Conservation (phyloP, 202 grass and related monocot genomes). For the Zizania palustris region DNA sequence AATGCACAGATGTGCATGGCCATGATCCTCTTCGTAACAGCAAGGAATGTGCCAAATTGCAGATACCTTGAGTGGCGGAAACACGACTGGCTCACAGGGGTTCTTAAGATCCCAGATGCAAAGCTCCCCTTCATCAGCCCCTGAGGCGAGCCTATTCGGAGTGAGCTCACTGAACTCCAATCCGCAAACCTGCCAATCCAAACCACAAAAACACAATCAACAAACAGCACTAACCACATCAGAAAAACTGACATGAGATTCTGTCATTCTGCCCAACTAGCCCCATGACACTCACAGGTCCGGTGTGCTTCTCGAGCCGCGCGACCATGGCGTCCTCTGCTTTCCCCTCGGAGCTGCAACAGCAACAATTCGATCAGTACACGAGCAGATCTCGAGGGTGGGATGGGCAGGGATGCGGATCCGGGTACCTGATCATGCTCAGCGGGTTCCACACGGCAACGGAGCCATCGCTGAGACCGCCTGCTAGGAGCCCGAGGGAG, state of each 20-base stretch:
- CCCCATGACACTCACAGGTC: constrained; percentile 57
- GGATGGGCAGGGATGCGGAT: constrained; percentile 29
- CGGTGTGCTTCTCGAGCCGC: constrained; percentile 84
- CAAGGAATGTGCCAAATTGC: not conserved
- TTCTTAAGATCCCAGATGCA: constrained; percentile 97
- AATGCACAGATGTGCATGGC: not conserved
- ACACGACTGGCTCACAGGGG: constrained; percentile 65
- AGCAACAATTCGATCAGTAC: constrained; percentile 36
- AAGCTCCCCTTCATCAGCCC: constrained; percentile 87
- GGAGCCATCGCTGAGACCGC: constrained; percentile 81
- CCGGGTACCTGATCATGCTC: constrained; percentile 78
- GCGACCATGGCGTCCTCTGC: constrained; percentile 69
- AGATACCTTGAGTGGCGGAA: constrained; percentile 78
- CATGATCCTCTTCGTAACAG: not conserved
- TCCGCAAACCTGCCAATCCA: constrained; percentile 68
- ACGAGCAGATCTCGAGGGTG: constrained; percentile 37
- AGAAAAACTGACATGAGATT: constrained; percentile 24
- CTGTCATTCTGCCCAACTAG: constrained; percentile 17
- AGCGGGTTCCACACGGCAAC: constrained; percentile 90
- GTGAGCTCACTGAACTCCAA: constrained; percentile 83
- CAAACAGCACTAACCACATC: constrained; percentile 8
- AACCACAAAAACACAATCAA: constrained; percentile 35
- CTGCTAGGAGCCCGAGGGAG: constrained; percentile 81
- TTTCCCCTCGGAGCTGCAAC: constrained; percentile 73
- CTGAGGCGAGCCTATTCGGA: constrained; percentile 82